Evolutionary conservation across 169 alveolate species (phyloP), one percentile per base, ranked within the genome.

Genomic region (Cryptosporidium sp.): DNA sequence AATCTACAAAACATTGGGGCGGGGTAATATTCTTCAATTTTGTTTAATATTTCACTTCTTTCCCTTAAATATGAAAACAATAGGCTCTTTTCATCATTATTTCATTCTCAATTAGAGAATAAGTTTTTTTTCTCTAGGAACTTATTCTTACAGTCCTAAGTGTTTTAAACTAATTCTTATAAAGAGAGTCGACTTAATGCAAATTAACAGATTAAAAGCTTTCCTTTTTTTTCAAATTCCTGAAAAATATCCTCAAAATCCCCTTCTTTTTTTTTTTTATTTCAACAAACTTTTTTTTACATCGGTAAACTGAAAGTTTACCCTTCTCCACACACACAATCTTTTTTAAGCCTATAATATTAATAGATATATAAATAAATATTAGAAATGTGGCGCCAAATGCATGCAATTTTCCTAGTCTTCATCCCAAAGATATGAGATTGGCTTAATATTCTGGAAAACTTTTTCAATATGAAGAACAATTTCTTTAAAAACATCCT

Each of bases 341-440:
- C 12, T 69, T 44, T 42, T 42, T 42, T 12, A 42, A 23, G 29
- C 62, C 31, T 53, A 53, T 31, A 18, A 6, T 53, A 53, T 53
- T 53, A 53, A 56, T 56, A 56, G 29, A 16, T 56, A 56, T 12
- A 56, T 23, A n/a, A 56, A n/a, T 56, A 6, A 23, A 23, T 35
- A 23, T 35, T 42, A 8, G 16, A 42, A 69, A 69, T 3, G 61
- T 71, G 85, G 85, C 85, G 85, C 85, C 85, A 48, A 65, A 37
- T 33, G 48, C 85, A 71, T 71, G 85, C 85, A 71, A 33, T 56
- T 56, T 56, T 21, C 67, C 23, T 71, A 45, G 33, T 42, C 31
- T 51, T 56, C 67, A 16, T 71, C 21, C 85, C 68, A 51, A n/a
- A 51, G 69, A 51, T 71, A 71, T 18, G 85, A 51, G 48, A 31